Conservation (phyloP, 306 rosid species). For the Cucurbita maxima region DNA sequence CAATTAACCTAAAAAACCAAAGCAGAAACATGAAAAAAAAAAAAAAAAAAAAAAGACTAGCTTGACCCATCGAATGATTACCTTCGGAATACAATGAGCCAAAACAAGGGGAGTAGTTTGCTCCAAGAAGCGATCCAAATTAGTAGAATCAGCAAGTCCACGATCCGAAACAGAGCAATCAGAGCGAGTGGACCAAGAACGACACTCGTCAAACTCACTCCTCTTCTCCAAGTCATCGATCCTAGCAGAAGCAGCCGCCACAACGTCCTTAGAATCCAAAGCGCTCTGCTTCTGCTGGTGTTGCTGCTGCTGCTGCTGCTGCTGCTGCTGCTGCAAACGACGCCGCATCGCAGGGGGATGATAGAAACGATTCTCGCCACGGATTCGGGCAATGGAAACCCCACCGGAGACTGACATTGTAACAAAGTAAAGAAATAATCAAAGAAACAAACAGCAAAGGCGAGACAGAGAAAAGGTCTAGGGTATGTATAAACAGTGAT, state of each 20-base stretch:
- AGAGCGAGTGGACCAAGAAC: constrained; percentile 24
- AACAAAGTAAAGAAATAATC: background rate
- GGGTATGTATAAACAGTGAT: background rate
- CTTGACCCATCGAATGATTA: background rate
- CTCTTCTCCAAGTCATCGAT: constrained; percentile 32
- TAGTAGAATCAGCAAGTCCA: constrained; percentile 32
- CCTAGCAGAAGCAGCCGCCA: constrained; percentile 1
- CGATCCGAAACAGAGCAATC: constrained; percentile 53
- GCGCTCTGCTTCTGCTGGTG: constrained; percentile 12
- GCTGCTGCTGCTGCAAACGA: constrained; percentile 22
- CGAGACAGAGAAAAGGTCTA: too few species aligned
- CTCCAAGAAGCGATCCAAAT: constrained; percentile 80
- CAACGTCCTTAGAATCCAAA: constrained; percentile 16
- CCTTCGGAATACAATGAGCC: constrained; percentile 52
- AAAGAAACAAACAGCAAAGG: too few species aligned
- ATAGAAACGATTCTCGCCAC: constrained; percentile 69
- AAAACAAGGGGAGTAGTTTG: constrained; percentile 48
- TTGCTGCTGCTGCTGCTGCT: background rate
- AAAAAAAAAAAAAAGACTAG: background rate
- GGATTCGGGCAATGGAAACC: constrained; percentile 43
- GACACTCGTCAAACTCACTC: constrained; percentile 34
- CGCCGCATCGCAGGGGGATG: constrained; percentile 76
- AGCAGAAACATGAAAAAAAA: background rate
- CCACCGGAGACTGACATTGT: constrained; percentile 66
- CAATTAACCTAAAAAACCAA: background rate